Evolutionary conservation across 441 rosid species (phyloP), one percentile per base, ranked within the genome.

Genomic region (Brassica balearica): DNA sequence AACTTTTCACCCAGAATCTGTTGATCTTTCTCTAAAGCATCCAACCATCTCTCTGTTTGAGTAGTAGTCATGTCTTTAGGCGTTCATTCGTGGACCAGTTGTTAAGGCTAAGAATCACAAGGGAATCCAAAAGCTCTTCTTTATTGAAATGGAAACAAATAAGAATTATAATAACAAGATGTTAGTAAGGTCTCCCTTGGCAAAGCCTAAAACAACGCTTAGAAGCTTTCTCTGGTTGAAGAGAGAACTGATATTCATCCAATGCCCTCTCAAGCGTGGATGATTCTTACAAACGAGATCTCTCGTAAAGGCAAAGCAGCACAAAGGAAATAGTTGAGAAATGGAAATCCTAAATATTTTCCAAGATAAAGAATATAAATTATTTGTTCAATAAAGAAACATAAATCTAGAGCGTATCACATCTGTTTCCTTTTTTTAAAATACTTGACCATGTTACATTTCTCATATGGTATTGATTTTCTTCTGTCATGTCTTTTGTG

Each of bases 401-500:
- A 58, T 56, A 75, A 15, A 36, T 68, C 36, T 27, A 12, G 11
- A 56, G 20, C 51, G 65, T 70, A 70, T 70, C 34, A 32, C 32
- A 70, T 56, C 12, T 56, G 53, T 56, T 34, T 58, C 7, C 17
- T 19, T 6, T 27, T 12, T 2, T 12, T 5, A 65, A 43, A 71
- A 43, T 71, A 25, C 2, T 19, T 67, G 62, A 51, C 72, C 68
- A 46, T 65, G 69, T 32, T 67, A 22, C 20, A 67, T n/a, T 48
- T 62, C 23, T 14, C 61, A 34, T 60, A 22, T 46, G 64, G 22
- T 67, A 65, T 60, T 74, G 43, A 76, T 61, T 75, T 34, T 76
- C 56, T 38, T 77, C 66, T 19, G 62, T 74, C 14, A 79, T 68
- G 17, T 66, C 67, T 80, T 80, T 32, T 77, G 80, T 73, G 79